phyloP scores from a whole-genome alignment of 73 alveolate species.

The Paramecium caudatum region DNA sequence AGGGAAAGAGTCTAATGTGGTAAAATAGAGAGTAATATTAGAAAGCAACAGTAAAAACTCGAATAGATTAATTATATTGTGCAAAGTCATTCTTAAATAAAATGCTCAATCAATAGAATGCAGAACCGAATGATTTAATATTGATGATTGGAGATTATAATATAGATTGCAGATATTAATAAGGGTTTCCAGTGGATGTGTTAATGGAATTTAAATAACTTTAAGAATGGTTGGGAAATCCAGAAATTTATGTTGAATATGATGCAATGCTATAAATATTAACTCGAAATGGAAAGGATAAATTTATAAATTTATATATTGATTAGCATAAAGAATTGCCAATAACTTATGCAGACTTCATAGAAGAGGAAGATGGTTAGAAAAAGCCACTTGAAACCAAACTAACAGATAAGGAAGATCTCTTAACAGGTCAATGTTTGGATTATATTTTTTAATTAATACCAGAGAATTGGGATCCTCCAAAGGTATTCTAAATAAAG shows the following conservation, averaged over 20 bases:
- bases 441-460: slow-evolving; percentile 89
- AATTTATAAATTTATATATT: slow-evolving; percentile 83
- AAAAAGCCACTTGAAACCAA: slow-evolving; percentile 78
- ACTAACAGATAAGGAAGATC: slow-evolving; percentile 84
- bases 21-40: slow-evolving; percentile 58
- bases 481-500: slow-evolving; percentile 71
- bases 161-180: slow-evolving; percentile 82
- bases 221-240: slow-evolving; percentile 74
- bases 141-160: slow-evolving; percentile 90
- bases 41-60: slow-evolving; percentile 83
- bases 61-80: slow-evolving; percentile 78
- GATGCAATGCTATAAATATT: slow-evolving; percentile 77
- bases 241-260: slow-evolving; percentile 75
- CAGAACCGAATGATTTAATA: slow-evolving; percentile 77
- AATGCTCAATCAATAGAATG: slow-evolving; percentile 74
- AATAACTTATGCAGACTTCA: slow-evolving; percentile 84
- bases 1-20: slow-evolving; percentile 74
- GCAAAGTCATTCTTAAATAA: slow-evolving; percentile 78
- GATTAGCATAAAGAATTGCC: slow-evolving; percentile 79
- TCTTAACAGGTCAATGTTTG: slow-evolving; percentile 80
- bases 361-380: slow-evolving; percentile 78
- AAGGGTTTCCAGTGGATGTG: slow-evolving; percentile 56
- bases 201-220: slow-evolving; percentile 70
- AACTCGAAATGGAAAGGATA: slow-evolving; percentile 81
- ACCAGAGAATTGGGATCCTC: slow-evolving; percentile 74